Conservation (phyloP, 1,284 basidiomycete species). For the Somion occarium region DNA sequence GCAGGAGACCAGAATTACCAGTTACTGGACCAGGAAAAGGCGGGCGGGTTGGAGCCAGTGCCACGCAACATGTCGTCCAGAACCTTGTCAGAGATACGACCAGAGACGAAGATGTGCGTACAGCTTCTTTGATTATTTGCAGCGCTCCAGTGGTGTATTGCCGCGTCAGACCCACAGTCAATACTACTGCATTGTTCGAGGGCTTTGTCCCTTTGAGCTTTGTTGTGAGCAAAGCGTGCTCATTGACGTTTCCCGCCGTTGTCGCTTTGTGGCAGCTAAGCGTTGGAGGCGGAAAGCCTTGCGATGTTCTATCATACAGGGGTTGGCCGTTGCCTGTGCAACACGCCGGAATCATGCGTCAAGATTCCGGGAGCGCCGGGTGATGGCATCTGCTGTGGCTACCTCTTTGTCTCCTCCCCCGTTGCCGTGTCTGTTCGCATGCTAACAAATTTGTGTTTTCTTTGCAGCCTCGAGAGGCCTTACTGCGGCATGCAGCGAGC, state of each 20-base stretch:
- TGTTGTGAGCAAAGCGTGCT: not conserved
- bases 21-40: constrained; percentile 89
- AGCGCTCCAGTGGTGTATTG: not conserved
- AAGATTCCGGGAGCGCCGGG: constrained; percentile 4
- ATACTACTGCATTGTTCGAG: not conserved
- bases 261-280: not conserved
- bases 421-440: constrained; percentile 15
- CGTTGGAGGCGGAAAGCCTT: not conserved
- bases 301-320: constrained; percentile 9
- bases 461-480: constrained; percentile 86
- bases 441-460: constrained; percentile 11
- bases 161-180: not conserved
- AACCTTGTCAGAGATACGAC: constrained; percentile 86
- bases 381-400: not conserved
- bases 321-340: constrained; percentile 15
- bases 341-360: constrained; percentile 18
- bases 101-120: constrained; percentile 88
- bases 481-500: constrained; percentile 86
- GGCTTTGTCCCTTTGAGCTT: not conserved
- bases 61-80: constrained; percentile 93
- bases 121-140: constrained; percentile 13
- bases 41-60: constrained; percentile 91
- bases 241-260: not conserved
- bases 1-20: constrained; percentile 86
- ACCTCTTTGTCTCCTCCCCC: constrained; percentile 6